Conservation (phyloP, 495 filamentous ascomycete species). For the Ramalina peruviana region DNA sequence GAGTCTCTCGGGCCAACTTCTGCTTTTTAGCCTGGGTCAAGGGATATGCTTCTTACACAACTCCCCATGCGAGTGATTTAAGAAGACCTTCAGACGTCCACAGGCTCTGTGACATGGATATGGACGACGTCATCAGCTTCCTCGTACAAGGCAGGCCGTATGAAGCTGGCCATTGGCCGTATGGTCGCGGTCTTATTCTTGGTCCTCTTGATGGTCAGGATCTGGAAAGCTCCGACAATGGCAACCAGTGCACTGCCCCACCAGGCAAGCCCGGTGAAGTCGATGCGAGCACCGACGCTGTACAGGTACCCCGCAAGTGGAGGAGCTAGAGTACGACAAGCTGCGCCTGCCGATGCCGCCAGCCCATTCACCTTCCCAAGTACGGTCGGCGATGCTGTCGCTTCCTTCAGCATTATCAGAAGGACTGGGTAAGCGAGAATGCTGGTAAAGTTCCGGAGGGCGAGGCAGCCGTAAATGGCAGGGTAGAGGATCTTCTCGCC, state of each 20-base stretch:
- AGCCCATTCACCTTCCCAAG: conserved; percentile 73
- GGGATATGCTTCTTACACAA: too few relatives aligned
- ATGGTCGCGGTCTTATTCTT: conserved; percentile 28
- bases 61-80: not conserved
- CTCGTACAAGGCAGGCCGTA: conserved; percentile 8
- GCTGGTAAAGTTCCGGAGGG: conserved; percentile 58
- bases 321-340: conserved; percentile 61
- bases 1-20: too few relatives aligned
- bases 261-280: conserved; percentile 67
- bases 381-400: conserved; percentile 48
- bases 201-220: conserved; percentile 47
- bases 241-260: conserved; percentile 62
- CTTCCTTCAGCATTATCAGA: conserved; percentile 73
- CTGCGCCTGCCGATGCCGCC: conserved; percentile 64
- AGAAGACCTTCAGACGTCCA: not conserved
- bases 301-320: conserved; percentile 66
- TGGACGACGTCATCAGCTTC: conserved; percentile 8
- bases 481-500: conserved; percentile 42
- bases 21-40: too few relatives aligned
- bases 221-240: conserved; percentile 50
- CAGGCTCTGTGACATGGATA: conserved; percentile 3
- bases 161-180: conserved; percentile 13
- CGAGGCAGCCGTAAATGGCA: conserved; percentile 60
- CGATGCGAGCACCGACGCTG: conserved; percentile 46
- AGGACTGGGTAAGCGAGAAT: conserved; percentile 69